phyloP scores from a whole-genome alignment of 2,329 filamentous ascomycete genomes.

The Fusarium sp. region DNA sequence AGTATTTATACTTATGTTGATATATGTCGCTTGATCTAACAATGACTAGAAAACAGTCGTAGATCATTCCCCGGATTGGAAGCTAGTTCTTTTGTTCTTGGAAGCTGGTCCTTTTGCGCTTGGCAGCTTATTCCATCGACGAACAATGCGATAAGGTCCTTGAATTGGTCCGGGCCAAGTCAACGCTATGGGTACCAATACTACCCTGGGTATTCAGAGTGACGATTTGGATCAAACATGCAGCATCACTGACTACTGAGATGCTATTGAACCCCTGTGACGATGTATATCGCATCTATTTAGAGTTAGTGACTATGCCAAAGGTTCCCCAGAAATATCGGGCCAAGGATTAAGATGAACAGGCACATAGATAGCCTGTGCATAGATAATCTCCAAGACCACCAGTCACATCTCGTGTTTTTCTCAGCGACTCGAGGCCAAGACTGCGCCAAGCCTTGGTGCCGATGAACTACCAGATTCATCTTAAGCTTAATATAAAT shows the following conservation, averaged over 20 bases:
- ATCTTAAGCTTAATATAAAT: constrained; percentile 2
- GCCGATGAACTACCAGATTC: constrained; percentile 10
- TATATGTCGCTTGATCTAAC: too few species aligned
- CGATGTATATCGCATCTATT: not conserved
- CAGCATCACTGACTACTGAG: not conserved
- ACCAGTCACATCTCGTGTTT: not conserved
- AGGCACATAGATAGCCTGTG: not conserved
- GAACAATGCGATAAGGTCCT: not conserved
- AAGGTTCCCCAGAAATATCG: constrained; percentile 3
- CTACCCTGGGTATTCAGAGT: not conserved
- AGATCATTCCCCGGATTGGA: not conserved
- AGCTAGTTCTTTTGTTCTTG: constrained; percentile 10
- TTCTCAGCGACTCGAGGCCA: not conserved
- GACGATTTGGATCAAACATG: not conserved
- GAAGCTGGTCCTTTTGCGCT: constrained; percentile 8
- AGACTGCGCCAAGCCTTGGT: not conserved
- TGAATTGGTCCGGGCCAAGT: not conserved
- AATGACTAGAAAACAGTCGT: too few species aligned
- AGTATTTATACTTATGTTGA: not conserved
- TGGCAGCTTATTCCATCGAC: not conserved
- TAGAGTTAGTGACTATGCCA: not conserved
- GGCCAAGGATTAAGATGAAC: not conserved
- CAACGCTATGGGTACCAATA: not conserved
- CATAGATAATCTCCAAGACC: not conserved
- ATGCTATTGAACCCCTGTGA: not conserved